Evolutionary conservation across 495 filamentous ascomycete genomes (phyloP), one percentile per base, ranked within the genome.

Genomic region (Xylaria curta): DNA sequence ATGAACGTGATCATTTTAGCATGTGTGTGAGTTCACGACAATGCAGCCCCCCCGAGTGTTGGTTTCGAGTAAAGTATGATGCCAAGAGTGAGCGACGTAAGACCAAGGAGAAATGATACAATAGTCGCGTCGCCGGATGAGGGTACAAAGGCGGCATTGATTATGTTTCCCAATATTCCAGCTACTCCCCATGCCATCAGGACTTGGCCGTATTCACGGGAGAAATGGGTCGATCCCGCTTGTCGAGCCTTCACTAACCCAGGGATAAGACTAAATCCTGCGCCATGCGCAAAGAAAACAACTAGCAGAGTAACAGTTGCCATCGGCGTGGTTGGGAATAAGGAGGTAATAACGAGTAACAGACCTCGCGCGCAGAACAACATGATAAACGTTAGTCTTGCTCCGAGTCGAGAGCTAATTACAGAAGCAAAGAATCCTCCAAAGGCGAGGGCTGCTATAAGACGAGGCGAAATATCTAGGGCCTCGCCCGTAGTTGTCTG

Each of bases 181-280:
- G 62, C 62, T 31, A 33, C 24, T 24, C 60, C 62, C 62, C 62
- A 65, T 31, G 62, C 40, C 24, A 17, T 47, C 62, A 47, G 47
- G 7, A 47, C 62, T 26, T 33, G 10, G 13, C 62, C 62, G 21
- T 65, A 65, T 33, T 65, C 62, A 65, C n/a, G 13, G 12, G 38
- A 12, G 62, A 65, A 65, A 31, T 0, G 13, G 4, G 15, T 7
- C 10, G 42, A 9, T 13, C n/a, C 28, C n/a, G 61, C 31, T 31
- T 49, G 42, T 4, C 9, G 62, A 33, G 62, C 15, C 62, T 65
- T 49, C 42, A 65, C 24, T 17, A 65, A 19, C 6, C 62, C 42
- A 6, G 42, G 62, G 26, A 65, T 49, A 17, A 65, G 38, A 33
- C 62, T 65, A 5, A 65, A 65, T 10, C 62, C 62, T 15, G 62